Evolutionary conservation across 768 basidiomycete genomes (phyloP).

Genomic region (Dacryopinax primogenitus): DNA sequence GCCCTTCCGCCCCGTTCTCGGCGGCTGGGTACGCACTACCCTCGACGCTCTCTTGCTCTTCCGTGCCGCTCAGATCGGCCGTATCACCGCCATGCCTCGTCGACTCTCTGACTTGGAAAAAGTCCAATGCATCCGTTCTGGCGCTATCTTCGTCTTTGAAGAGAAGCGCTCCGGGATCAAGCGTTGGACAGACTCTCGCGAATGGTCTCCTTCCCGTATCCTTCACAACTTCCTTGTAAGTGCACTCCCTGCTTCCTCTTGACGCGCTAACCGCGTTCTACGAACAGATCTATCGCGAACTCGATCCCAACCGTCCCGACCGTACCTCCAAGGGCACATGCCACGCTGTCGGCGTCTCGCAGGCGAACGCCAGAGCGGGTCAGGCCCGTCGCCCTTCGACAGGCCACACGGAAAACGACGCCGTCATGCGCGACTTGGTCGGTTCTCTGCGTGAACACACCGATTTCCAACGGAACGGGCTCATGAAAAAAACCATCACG

Average conservation of each 20-base stretch:
- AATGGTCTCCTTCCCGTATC: conserved; percentile 77
- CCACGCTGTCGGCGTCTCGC: background rate
- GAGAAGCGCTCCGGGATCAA: conserved; percentile 82
- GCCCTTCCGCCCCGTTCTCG: background rate
- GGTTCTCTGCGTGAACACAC: conserved; percentile 49
- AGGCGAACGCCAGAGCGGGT: background rate
- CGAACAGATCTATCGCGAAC: conserved; percentile 65
- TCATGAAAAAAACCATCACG: conserved; percentile 89
- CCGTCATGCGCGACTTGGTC: conserved; percentile 29
- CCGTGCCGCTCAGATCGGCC: conserved; percentile 64
- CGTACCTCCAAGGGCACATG: background rate
- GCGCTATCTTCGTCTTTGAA: conserved; percentile 58
- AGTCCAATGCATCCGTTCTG: conserved; percentile 37
- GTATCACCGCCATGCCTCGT: conserved; percentile 71
- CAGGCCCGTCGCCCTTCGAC: background rate
- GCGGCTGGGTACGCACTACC: conserved; percentile 67
- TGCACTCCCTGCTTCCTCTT: conserved; percentile 3
- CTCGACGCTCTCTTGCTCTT: conserved; percentile 71
- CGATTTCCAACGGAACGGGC: conserved; percentile 54
- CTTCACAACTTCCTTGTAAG: conserved; percentile 72
- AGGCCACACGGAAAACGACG: background rate
- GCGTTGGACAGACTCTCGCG: conserved; percentile 67
- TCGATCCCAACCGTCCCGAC: conserved; percentile 27
- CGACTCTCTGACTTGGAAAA: conserved; percentile 74
- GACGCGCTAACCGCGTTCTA: conserved; percentile 6